phyloP scores from a whole-genome alignment of 495 filamentous ascomycete genomes.

The Hyaloscypha finlandica region DNA sequence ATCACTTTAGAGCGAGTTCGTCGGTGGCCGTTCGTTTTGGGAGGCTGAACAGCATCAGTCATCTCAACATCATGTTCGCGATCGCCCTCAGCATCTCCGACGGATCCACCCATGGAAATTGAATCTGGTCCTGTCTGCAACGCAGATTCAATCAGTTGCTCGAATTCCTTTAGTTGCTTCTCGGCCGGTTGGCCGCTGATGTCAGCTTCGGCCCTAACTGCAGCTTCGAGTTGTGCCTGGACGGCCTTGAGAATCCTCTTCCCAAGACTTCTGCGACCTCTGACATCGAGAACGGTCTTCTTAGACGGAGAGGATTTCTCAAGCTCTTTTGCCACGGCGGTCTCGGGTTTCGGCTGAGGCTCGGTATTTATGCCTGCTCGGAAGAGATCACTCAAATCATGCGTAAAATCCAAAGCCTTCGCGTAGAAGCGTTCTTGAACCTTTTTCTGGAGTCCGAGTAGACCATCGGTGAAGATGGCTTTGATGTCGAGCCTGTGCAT shows the following conservation, averaged over 20 bases:
- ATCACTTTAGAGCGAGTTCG: neutral
- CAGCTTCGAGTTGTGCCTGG: constrained; percentile 74
- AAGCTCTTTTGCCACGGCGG: constrained; percentile 33
- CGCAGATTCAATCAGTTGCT: constrained; percentile 66
- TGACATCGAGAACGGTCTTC: constrained; percentile 35
- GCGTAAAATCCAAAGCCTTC: constrained; percentile 70
- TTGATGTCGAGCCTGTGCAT: constrained; percentile 68
- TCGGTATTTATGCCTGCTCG: constrained; percentile 60
- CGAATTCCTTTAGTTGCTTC: constrained; percentile 69
- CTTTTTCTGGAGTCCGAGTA: constrained; percentile 61
- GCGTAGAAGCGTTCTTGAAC: constrained; percentile 74
- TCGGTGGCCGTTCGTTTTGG: constrained; percentile 10
- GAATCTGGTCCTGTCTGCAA: constrained; percentile 37
- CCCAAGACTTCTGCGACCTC: constrained; percentile 67
- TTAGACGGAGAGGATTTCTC: constrained; percentile 43
- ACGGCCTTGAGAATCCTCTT: constrained; percentile 83
- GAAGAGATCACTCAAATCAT: constrained; percentile 71
- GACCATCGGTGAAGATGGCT: constrained; percentile 65
- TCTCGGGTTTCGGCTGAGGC: constrained; percentile 29
- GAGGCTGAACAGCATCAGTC: constrained; percentile 1
- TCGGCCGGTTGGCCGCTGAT: constrained; percentile 69
- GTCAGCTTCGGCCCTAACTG: constrained; percentile 77
- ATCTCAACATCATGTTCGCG: constrained; percentile 21
- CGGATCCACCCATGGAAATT: constrained; percentile 19
- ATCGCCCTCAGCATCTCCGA: constrained; percentile 21